Evolutionary conservation across 1,139 yeast species (phyloP), one percentile per base, ranked within the genome.

Genomic region (Sugiyamaella pinicola): DNA sequence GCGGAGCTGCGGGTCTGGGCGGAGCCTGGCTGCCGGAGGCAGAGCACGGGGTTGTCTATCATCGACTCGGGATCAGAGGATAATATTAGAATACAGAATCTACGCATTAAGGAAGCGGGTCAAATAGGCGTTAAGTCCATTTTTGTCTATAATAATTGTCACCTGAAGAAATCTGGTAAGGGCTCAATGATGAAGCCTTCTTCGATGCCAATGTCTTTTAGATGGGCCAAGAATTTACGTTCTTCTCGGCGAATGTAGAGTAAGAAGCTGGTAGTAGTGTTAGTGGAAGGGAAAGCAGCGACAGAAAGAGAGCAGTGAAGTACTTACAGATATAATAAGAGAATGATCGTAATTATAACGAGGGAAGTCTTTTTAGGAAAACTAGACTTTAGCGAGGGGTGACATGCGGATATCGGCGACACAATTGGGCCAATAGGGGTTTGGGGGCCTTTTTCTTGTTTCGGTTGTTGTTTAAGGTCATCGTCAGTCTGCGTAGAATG

Each of bases 111-210:
- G 34, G 34, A 31, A 8, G 34, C 34, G 12, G 12, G 12, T n/a
- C n/a, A 31, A 31, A 31, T 31, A 8, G 12, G 34, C 4, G 13
- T 4, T 8, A 7, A 7, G 34, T 31, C 8, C 34, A 4, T 8
- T 31, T 4, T 31, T 9, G 34, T 31, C 34, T n/a, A 8, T 31
- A 12, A 31, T 6, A 24, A 24, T 6, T 24, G 31, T 40, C 22
- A 49, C 10, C 29, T 22, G 31, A 49, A 42, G 21, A 51, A 35
- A 8, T 35, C 40, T 8, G 54, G 54, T n/a, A 51, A 38, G 1
- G 54, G 54, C 19, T 52, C 52, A 18, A 52, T 29, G 26, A 19
- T 37, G 18, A 47, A 43, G 39, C 52, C 52, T 26, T 52, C 55
- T 19, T 40, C 47, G 7, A 47, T 9, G 10, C 55, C 52, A 9